These are phyloP conservation scores for Boletus fagicola DNA, from an alignment of 768 basidiomycete species.

Conservation along the genomic window DNA sequence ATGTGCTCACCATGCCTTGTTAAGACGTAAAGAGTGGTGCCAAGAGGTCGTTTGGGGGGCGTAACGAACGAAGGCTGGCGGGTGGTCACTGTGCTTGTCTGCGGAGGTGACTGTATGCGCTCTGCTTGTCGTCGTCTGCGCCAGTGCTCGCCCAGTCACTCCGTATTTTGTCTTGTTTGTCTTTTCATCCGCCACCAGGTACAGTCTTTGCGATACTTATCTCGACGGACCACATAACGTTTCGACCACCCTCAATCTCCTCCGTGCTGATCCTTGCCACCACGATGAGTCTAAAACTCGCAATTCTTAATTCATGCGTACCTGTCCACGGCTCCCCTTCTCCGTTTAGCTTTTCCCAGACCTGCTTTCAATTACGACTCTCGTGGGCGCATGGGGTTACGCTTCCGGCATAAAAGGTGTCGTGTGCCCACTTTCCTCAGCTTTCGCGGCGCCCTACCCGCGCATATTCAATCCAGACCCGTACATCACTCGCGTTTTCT, in stretches of 20 bases:
- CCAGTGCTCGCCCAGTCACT: slow-evolving; percentile 6
- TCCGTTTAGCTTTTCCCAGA: not conserved
- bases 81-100: slow-evolving; percentile 16
- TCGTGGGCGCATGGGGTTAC: slow-evolving; percentile 5
- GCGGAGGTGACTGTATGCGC: slow-evolving; percentile 15
- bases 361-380: slow-evolving; percentile 17
- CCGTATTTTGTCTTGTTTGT: slow-evolving; percentile 37
- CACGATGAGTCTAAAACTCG: not conserved
- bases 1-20: slow-evolving; percentile 29
- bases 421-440: slow-evolving; percentile 21
- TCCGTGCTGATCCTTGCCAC: slow-evolving; percentile 5
- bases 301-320: not conserved
- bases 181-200: slow-evolving; percentile 11
- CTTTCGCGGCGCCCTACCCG: not conserved
- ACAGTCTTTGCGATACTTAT: not conserved
- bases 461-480: not conserved
- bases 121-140: slow-evolving; percentile 6
- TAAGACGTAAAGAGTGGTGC: slow-evolving; percentile 28
- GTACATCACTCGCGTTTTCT: not conserved
- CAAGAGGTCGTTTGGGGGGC: not conserved
- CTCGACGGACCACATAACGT: no score
- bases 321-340: not conserved
- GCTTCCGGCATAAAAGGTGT: slow-evolving; percentile 24
- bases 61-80: not conserved
- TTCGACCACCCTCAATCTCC: not conserved